Evolutionary conservation across 768 basidiomycete genomes (phyloP).

Genomic region (Guyanaporus albipodus): DNA sequence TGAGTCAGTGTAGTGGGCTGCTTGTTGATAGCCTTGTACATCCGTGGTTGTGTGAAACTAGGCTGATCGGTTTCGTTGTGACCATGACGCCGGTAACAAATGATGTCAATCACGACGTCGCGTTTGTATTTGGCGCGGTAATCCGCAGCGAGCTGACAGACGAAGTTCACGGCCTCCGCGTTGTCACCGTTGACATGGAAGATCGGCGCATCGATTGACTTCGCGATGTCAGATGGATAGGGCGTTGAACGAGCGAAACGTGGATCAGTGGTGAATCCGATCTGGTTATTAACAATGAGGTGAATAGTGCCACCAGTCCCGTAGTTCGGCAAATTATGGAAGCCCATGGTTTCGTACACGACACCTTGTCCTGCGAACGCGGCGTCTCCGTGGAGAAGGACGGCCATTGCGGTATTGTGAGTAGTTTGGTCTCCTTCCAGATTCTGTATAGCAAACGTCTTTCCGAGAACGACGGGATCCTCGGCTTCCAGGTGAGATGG

Average conservation of each 20-base stretch:
- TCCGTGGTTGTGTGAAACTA: slow-evolving; percentile 95
- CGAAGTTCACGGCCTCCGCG: slow-evolving; percentile 96
- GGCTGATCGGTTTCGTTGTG: slow-evolving; percentile 99
- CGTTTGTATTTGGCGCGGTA: slow-evolving; percentile 98
- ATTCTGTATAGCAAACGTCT: slow-evolving; percentile 96
- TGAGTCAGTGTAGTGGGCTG: slow-evolving; percentile 89
- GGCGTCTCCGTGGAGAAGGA: slow-evolving; percentile 95
- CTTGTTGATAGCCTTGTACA: slow-evolving; percentile 96
- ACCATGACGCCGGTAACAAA: slow-evolving; percentile 98
- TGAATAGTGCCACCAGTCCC: slow-evolving; percentile 98
- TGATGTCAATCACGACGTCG: slow-evolving; percentile 97
- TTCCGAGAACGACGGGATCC: slow-evolving; percentile 97
- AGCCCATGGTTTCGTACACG: slow-evolving; percentile 99
- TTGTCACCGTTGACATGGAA: slow-evolving; percentile 99
- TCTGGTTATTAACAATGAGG: slow-evolving; percentile 98
- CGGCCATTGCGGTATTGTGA: slow-evolving; percentile 87
- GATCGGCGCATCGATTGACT: slow-evolving; percentile 96
- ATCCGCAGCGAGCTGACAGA: slow-evolving; percentile 96
- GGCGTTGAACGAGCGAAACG: slow-evolving; percentile 96
- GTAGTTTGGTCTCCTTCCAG: slow-evolving; percentile 81
- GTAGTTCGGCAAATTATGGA: slow-evolving; percentile 92
- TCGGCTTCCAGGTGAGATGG: slow-evolving; percentile 97
- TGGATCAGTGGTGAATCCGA: slow-evolving; percentile 98
- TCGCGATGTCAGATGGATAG: slow-evolving; percentile 97
- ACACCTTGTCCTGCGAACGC: slow-evolving; percentile 98